Evolutionary conservation across 2,329 filamentous ascomycete species (phyloP), one percentile per base, ranked within the genome.

Genomic region (Penicillium sp.): DNA sequence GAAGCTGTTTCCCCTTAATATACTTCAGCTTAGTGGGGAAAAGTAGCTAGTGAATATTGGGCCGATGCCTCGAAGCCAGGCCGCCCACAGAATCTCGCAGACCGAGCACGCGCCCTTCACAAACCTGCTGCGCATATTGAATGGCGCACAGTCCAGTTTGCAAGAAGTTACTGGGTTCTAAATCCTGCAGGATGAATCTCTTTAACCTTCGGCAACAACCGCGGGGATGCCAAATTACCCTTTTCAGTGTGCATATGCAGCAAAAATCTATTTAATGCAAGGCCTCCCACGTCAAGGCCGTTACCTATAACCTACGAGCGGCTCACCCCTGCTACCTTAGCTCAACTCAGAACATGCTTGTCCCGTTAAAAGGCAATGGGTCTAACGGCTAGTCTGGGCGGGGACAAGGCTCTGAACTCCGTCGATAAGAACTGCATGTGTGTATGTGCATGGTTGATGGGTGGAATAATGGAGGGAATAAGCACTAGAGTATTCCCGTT

Each of bases 401-500:
- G 33, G 22, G 20, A 40, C 22, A 35, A 40, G 22, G 20, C 31
- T 25, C 37, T 25, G 40, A 8, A 47, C 25, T 33, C 40, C 49
- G 40, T 33, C 40, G 40, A 14, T 40, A 22, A 11, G 40, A n/a
- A 31, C 37, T 41, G 48, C 40, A 41, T 51, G 40, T 29, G 44
- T 49, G 8, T 33, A 45, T 41, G 27, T 27, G 43, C 23, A 27
- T 27, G 43, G 27, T 5, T 45, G 42, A n/a, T 26, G 49, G 27
- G 25, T 26, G 41, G 35, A n/a, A 23, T 52, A 46, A 14, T 45
- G 33, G 44, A 27, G 35, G 43, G 51, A 40, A 61, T 61, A 58
- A 61, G 58, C 58, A 56, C 58, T 61, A 61, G 29, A 55, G 49
- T 33, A 31, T 31, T 52, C 46, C 26, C 49, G 25, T 37, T 44